phyloP scores from a whole-genome alignment of 306 rosid species.

The Abrus pulchellus region DNA sequence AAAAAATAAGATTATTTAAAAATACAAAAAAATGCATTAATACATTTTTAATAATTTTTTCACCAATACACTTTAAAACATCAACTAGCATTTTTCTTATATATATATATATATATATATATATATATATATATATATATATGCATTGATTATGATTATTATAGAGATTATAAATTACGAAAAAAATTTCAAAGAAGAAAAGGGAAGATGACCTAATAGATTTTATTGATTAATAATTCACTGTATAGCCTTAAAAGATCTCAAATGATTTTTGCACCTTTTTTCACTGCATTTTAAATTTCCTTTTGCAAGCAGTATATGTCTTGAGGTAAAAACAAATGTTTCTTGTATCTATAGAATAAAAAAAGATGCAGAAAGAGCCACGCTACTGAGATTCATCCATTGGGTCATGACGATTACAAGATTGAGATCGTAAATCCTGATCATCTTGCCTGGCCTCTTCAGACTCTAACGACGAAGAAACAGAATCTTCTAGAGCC shows the following conservation, averaged over 20 bases:
- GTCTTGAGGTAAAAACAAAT: constrained; percentile 16
- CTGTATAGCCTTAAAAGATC: constrained; percentile 41
- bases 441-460: constrained; percentile 72
- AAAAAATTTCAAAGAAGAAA: background rate
- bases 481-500: constrained; percentile 94
- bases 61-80: no score
- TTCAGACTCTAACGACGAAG: constrained; percentile 55
- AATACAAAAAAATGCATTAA: no score
- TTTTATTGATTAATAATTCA: constrained; percentile 34
- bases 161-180: background rate
- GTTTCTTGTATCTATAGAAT: constrained; percentile 32
- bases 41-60: no score
- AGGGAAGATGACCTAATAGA: background rate
- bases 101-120: no score
- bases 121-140: no score
- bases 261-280: background rate
- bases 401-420: constrained; percentile 71
- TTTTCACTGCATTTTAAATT: constrained; percentile 32
- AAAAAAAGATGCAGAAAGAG: constrained; percentile 34
- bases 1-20: no score
- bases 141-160: background rate
- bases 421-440: constrained; percentile 79
- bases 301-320: constrained; percentile 33
- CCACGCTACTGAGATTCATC: constrained; percentile 74
- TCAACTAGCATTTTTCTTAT: no score